A percentile compares a stretch with the other conserved stretches of the same genome.
phyloP scores from a whole-genome alignment of 257 asterid genomes.

The Osmanthus fragrans region DNA sequence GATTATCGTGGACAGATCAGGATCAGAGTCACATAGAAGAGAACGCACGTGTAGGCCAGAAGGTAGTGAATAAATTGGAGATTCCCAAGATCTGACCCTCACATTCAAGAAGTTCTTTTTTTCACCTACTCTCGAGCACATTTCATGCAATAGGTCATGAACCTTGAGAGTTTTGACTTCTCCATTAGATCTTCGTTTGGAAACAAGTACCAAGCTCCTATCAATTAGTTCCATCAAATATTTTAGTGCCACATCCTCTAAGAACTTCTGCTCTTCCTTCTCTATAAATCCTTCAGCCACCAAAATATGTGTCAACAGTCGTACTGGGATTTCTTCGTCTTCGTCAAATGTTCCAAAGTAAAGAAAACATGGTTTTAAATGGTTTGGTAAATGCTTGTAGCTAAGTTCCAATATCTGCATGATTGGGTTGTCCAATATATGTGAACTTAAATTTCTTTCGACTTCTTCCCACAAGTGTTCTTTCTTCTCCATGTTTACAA shows the following conservation, averaged over 20 bases:
- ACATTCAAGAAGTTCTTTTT: not conserved
- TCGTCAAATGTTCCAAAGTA: no score
- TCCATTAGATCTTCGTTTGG: not conserved
- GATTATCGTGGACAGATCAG: no score
- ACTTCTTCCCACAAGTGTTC: not conserved
- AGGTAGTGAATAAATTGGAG: no score
- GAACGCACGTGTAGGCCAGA: not conserved
- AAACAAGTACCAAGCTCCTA: not conserved
- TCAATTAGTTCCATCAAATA: not conserved
- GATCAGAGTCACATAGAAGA: not conserved
- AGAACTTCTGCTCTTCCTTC: no score
- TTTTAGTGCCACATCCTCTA: not conserved
- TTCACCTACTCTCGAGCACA: not conserved
- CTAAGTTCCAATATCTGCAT: not conserved
- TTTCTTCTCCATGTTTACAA: not conserved
- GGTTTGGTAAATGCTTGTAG: not conserved
- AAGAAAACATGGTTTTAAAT: not conserved
- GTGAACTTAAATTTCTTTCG: not conserved
- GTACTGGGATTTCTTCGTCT: no score
- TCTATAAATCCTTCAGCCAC: no score
- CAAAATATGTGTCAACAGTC: no score
- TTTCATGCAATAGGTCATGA: conserved; percentile 19
- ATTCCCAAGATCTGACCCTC: not conserved
- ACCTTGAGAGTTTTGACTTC: not conserved
- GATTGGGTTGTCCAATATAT: not conserved